Evolutionary conservation across 306 rosid genomes (phyloP).

Genomic region (Macrotyloma uniflorum): DNA sequence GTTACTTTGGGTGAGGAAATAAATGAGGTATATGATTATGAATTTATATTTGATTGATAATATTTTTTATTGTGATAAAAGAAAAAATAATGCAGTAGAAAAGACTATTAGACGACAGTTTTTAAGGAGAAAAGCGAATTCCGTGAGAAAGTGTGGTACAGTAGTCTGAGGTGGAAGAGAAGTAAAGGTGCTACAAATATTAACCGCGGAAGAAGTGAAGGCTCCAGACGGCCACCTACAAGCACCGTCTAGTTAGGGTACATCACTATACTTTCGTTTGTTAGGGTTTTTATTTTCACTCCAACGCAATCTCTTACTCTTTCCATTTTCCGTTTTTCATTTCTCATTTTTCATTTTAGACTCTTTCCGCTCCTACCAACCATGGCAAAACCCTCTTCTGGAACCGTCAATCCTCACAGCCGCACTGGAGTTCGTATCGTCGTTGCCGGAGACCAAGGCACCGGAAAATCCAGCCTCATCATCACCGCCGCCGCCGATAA

Average conservation of each 20-base stretch:
- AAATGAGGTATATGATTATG: no score
- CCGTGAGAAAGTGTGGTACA: neutral
- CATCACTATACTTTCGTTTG: neutral
- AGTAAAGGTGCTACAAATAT: slow-evolving; percentile 17
- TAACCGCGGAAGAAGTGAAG: slow-evolving; percentile 16
- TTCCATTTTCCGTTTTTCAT: no score
- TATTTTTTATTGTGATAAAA: no score
- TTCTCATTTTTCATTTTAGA: neutral
- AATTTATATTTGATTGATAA: no score
- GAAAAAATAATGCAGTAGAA: no score
- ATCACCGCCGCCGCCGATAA: slow-evolving; percentile 84
- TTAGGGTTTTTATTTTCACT: slow-evolving; percentile 28
- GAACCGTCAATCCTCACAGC: slow-evolving; percentile 54
- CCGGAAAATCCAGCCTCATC: slow-evolving; percentile 94
- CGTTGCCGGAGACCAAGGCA: slow-evolving; percentile 85
- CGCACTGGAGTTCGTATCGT: slow-evolving; percentile 82
- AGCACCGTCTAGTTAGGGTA: slow-evolving; percentile 19
- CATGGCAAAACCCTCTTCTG: slow-evolving; percentile 71
- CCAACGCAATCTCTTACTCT: neutral
- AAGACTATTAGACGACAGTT: no score
- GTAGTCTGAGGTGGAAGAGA: slow-evolving; percentile 12
- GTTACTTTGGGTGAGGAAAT: no score
- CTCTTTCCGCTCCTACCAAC: neutral
- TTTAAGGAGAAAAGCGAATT: neutral
- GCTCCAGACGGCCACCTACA: slow-evolving; percentile 10